Evolutionary conservation across 805 yeast species (phyloP), one percentile per base, ranked within the genome.

Genomic region (Starmerella stellata): DNA sequence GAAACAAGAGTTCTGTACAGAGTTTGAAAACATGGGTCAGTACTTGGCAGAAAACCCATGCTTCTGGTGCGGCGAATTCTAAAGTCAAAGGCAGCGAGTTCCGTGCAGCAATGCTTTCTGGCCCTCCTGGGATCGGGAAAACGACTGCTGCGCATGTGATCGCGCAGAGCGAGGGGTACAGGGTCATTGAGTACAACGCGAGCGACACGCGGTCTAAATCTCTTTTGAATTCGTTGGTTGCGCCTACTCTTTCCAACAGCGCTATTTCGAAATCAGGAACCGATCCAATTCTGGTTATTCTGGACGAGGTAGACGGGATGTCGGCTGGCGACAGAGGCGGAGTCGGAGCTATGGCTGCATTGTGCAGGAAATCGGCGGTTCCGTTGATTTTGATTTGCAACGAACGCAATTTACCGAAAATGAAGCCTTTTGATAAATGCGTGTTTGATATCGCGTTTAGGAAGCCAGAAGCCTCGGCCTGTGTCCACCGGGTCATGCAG

Each of bases 251-350:
- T 40, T 72, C 71, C 55, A 87, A 83, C 53, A 75, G 83, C 15
- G 81, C 95, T 1, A 75, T 90, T 14, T 71, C 72, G 38, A 76
- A 81, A 60, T 52, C 56, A n/a, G 68, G 71, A 47, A 64, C 68
- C 35, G 66, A 69, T 38, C 74, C 70, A 36, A 74, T 87, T 49
- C 81, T 83, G 39, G 65, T 90, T 35, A 78, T 90, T 45, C 83
- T 90, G 96, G 99, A 90, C 60, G 99, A 90, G 62, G 96, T 90
- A 23, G 99, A 90, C 57, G 99, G 99, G 49, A 90, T 90, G 96
- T 81, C 94, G 30, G 83, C 92, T 53, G 99, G 99, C 46, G 99
- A 90, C 59, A 76, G 90, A 50, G 99, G 99, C 44, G 99, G 99
- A 45, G 94, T 90, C 21, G 95, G 95, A 19, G 92, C 83, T 43